Conservation (phyloP, 2,329 filamentous ascomycete genomes). For the Cercospora beticola region DNA sequence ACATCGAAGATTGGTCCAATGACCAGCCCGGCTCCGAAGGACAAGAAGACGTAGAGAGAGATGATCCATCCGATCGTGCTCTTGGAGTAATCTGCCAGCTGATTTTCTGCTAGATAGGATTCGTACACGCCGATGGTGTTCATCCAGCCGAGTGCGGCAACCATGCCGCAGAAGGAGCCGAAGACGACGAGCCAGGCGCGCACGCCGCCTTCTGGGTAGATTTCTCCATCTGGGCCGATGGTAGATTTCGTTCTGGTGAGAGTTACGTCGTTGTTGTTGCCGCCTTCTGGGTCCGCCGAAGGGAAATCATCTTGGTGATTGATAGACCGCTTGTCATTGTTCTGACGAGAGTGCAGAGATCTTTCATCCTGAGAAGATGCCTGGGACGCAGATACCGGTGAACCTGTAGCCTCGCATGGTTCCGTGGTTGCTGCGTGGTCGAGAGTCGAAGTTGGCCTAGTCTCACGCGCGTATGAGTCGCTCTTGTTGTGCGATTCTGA, state of each 20-base stretch:
- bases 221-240: slow-evolving; percentile 21
- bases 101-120: slow-evolving; percentile 35
- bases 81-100: slow-evolving; percentile 25
- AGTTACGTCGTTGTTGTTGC: slow-evolving; percentile 8
- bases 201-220: slow-evolving; percentile 70
- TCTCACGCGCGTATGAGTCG: not conserved
- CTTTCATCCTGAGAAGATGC: slow-evolving; percentile 18
- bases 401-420: slow-evolving; percentile 24
- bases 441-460: slow-evolving; percentile 7
- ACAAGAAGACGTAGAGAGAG: slow-evolving; percentile 31
- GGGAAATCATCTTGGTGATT: not conserved
- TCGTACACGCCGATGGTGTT: slow-evolving; percentile 39
- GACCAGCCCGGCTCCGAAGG: slow-evolving; percentile 31
- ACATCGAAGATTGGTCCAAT: slow-evolving; percentile 34
- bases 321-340: slow-evolving; percentile 6
- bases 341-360: not conserved
- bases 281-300: slow-evolving; percentile 6
- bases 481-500: slow-evolving; percentile 14
- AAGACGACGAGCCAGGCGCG: slow-evolving; percentile 80
- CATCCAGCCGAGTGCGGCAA: slow-evolving; percentile 53
- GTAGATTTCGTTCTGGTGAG: slow-evolving; percentile 20
- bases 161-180: slow-evolving; percentile 58
- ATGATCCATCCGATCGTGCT: slow-evolving; percentile 34
- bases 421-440: slow-evolving; percentile 14
- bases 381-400: slow-evolving; percentile 24